Conservation (phyloP, 495 filamentous ascomycete species). For the Pyronema domesticum region DNA sequence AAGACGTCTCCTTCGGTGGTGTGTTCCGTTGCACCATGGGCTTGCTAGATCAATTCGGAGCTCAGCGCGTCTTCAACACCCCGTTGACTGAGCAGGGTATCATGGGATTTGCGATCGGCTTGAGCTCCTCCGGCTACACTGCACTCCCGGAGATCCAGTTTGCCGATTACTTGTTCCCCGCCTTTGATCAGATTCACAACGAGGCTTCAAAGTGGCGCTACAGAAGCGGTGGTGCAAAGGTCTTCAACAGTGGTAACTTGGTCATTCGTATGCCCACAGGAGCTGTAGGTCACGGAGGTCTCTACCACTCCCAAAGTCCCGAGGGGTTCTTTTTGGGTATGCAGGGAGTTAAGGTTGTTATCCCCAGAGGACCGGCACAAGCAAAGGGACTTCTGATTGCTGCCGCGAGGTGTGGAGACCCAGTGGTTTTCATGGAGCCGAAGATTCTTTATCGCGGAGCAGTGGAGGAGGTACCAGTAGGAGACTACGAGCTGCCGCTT, state of each 20-base stretch:
- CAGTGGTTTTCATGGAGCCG: slow-evolving; percentile 91
- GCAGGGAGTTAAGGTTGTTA: slow-evolving; percentile 74
- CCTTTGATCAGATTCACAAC: slow-evolving; percentile 95
- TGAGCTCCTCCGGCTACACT: slow-evolving; percentile 78
- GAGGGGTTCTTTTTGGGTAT: slow-evolving; percentile 86
- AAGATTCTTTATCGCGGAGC: slow-evolving; percentile 90
- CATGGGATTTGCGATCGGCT: slow-evolving; percentile 80
- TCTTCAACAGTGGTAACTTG: slow-evolving; percentile 53
- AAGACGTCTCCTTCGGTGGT: slow-evolving; percentile 92
- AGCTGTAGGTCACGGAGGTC: slow-evolving; percentile 82
- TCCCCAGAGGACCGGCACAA: slow-evolving; percentile 77
- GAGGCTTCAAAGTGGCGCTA: slow-evolving; percentile 90
- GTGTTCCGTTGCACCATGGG: slow-evolving; percentile 93
- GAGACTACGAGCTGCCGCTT: slow-evolving; percentile 65
- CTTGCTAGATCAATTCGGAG: slow-evolving; percentile 68
- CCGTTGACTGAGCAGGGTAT: slow-evolving; percentile 90
- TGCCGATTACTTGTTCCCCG: slow-evolving; percentile 91
- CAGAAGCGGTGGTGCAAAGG: slow-evolving; percentile 51
- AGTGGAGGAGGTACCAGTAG: slow-evolving; percentile 81
- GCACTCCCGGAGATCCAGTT: slow-evolving; percentile 96
- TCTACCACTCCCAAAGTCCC: slow-evolving; percentile 90
- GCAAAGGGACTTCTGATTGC: slow-evolving; percentile 75
- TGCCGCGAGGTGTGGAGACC: slow-evolving; percentile 68
- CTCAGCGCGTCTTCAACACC: slow-evolving; percentile 88
- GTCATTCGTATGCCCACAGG: slow-evolving; percentile 91